Conservation (phyloP, 2,329 filamentous ascomycete genomes). For the Claviceps spartinae region DNA sequence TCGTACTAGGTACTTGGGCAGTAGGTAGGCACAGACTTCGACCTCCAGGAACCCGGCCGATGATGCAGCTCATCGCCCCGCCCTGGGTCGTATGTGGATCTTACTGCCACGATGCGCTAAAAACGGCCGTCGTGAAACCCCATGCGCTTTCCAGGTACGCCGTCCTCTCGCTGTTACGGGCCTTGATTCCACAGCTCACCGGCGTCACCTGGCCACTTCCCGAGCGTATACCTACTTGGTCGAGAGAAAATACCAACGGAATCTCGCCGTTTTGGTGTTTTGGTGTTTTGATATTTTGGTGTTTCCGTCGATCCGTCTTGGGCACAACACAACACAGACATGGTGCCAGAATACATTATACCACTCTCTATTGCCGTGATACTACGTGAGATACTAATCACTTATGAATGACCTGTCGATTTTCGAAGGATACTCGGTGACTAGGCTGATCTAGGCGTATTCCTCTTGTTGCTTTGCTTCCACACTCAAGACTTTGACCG, state of each 20-base stretch:
- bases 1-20: neutral
- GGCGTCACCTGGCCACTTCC: neutral
- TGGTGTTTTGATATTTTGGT: neutral
- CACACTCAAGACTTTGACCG: neutral
- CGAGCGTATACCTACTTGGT: neutral
- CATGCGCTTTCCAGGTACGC: neutral
- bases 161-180: neutral
- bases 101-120: conserved; percentile 3
- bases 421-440: neutral
- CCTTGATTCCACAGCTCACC: neutral
- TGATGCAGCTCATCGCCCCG: conserved; percentile 2
- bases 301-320: neutral
- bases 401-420: neutral
- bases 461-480: neutral
- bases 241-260: neutral
- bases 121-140: conserved; percentile 4
- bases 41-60: neutral
- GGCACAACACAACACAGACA: too few species aligned
- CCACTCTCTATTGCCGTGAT: too few species aligned
- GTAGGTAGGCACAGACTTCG: neutral
- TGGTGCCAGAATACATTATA: too few species aligned
- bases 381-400: too few species aligned
- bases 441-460: neutral
- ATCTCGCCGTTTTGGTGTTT: neutral
- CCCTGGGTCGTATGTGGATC: neutral